Evolutionary conservation across 768 basidiomycete species (phyloP), one percentile per base, ranked within the genome.

Genomic region (Ramaria sp.): DNA sequence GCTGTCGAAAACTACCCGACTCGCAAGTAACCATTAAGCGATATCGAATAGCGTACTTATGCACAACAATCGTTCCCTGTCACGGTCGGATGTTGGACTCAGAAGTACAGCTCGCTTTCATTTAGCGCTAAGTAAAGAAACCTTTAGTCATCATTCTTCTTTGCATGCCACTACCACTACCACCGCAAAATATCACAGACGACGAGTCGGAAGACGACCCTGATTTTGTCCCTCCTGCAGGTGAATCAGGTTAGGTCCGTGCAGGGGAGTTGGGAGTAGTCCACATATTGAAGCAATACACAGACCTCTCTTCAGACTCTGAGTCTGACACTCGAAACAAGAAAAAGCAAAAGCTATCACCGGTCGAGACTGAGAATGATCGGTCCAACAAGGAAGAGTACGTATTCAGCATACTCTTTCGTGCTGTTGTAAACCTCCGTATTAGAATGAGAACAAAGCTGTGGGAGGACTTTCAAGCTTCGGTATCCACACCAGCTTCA

Each of bases 401-500:
- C 27, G 68, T 51, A 1, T 41, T 22, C n/a, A 13, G 15, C 51
- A 59, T 39, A 59, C 24, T 53, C 19, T 34, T 27, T 31, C 31
- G 33, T 55, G 19, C 31, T 49, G 7, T 42, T 53, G 30, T 52
- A 51, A 17, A 39, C 49, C 54, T 51, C 37, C 15, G 24, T 52
- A 38, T 46, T 42, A 54, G 88, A 60, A 73, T 71, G n/a, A 76
- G 83, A 51, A 78, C 83, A 19, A 73, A 75, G 7, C 66, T 88
- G 22, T 91, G 88, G 86, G 71, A 76, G 13, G 75, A 69, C 49
- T 91, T 91, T 63, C 80, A 86, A 64, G 78, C 79, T 0, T 82
- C 86, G 7, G 68, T 82, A n/a, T 62, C 73, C 0, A 65, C 70
- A 24, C n/a, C 51, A 12, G n/a, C 52, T 20, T 20, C 55, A n/a